Conservation (phyloP, 352 stramenopile species). For the Plasmopara viticola region DNA sequence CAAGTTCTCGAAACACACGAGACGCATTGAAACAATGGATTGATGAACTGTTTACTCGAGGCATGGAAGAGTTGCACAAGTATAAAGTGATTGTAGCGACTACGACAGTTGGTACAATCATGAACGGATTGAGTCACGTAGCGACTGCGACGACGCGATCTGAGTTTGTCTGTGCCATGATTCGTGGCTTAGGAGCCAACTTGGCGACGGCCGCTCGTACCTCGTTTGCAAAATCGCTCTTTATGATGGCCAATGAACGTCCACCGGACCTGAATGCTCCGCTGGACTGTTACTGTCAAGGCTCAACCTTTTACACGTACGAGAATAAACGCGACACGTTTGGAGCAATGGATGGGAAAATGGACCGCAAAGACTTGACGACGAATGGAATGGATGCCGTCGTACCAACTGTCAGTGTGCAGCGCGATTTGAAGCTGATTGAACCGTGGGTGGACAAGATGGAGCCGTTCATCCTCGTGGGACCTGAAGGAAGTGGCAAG, state of each 20-base stretch:
- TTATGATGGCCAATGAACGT: slow-evolving; percentile 88
- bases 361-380: slow-evolving; percentile 48
- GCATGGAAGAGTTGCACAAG: slow-evolving; percentile 81
- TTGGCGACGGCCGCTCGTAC: slow-evolving; percentile 62
- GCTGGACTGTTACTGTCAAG: slow-evolving; percentile 87
- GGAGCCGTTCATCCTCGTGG: slow-evolving; percentile 94
- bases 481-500: slow-evolving; percentile 91
- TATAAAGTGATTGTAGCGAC: slow-evolving; percentile 88
- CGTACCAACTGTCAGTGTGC: slow-evolving; percentile 75
- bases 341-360: slow-evolving; percentile 54
- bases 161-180: slow-evolving; percentile 89
- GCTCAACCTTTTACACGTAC: slow-evolving; percentile 57
- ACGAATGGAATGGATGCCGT: slow-evolving; percentile 29
- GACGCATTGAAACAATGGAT: slow-evolving; percentile 81
- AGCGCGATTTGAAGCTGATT: slow-evolving; percentile 85
- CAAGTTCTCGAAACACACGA: slow-evolving; percentile 22
- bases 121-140: slow-evolving; percentile 90
- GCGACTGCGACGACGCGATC: slow-evolving; percentile 53
- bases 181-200: slow-evolving; percentile 91
- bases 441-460: slow-evolving; percentile 89
- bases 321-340: slow-evolving; percentile 80
- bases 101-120: slow-evolving; percentile 90
- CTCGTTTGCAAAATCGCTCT: slow-evolving; percentile 87
- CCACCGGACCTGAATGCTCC: slow-evolving; percentile 81
- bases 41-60: slow-evolving; percentile 89